phyloP scores from a whole-genome alignment of 148 eudicot genomes.

The Camellia granthamiana region DNA sequence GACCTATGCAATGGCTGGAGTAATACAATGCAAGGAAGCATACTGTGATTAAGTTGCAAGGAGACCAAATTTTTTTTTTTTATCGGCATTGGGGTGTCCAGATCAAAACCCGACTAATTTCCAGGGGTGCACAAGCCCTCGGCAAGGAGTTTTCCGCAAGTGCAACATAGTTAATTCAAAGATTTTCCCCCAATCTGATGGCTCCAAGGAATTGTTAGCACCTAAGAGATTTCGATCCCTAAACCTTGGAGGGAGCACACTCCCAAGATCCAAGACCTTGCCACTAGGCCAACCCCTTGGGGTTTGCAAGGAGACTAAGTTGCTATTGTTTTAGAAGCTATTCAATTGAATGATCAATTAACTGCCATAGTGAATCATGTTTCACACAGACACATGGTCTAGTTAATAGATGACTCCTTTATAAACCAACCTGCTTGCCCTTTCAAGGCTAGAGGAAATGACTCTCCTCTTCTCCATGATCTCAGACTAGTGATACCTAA shows the following conservation, averaged over 20 bases:
- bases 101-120: too few relatives aligned
- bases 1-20: too few relatives aligned
- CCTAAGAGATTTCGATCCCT: too few relatives aligned
- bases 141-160: too few relatives aligned
- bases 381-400: not conserved
- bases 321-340: not conserved
- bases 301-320: not conserved
- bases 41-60: not conserved
- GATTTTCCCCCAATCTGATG: too few relatives aligned
- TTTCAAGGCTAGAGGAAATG: conserved; percentile 50
- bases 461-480: conserved; percentile 68
- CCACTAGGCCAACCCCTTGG: too few relatives aligned
- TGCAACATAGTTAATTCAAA: too few relatives aligned
- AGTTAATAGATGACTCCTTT: not conserved
- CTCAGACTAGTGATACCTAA: conserved; percentile 69
- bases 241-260: too few relatives aligned
- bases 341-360: not conserved
- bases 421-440: conserved; percentile 74
- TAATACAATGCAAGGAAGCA: not conserved
- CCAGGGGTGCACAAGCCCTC: too few relatives aligned
- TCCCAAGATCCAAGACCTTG: too few relatives aligned
- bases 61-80: not conserved
- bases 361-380: not conserved
- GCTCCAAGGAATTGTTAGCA: too few relatives aligned
- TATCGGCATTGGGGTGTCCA: too few relatives aligned